Evolutionary conservation across 352 stramenopile species (phyloP).

Genomic region (Globisporangium acanthophoron): DNA sequence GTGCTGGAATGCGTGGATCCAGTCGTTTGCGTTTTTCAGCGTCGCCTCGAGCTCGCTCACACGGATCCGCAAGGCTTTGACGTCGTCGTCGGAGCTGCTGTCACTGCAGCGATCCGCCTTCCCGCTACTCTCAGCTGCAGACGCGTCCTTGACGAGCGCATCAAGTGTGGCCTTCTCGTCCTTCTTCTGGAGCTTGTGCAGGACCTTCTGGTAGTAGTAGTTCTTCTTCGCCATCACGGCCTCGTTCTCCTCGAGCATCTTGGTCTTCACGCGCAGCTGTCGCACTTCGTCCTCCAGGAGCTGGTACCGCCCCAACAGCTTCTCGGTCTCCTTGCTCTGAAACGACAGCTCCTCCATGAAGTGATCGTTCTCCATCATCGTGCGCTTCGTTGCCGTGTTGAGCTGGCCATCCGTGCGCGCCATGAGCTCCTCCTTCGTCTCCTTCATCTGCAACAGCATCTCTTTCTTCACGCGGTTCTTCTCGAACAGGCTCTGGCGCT

Average conservation of each 20-base stretch:
- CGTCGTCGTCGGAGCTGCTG: slow-evolving; percentile 7
- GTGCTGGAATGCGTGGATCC: slow-evolving; percentile 41
- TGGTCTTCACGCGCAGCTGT: slow-evolving; percentile 38
- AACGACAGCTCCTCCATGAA: slow-evolving; percentile 67
- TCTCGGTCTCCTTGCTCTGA: slow-evolving; percentile 69
- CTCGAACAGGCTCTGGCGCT: slow-evolving; percentile 58
- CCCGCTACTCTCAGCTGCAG: slow-evolving; percentile 2
- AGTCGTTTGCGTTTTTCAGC: slow-evolving; percentile 33
- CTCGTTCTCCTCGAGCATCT: slow-evolving; percentile 48
- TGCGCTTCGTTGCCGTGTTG: slow-evolving; percentile 65
- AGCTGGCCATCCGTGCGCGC: slow-evolving; percentile 59
- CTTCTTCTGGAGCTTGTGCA: slow-evolving; percentile 45
- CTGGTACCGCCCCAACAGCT: slow-evolving; percentile 40
- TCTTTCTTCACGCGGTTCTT: slow-evolving; percentile 68
- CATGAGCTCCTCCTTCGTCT: slow-evolving; percentile 51
- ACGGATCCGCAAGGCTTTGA: slow-evolving; percentile 9
- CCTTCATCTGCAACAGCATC: slow-evolving; percentile 44
- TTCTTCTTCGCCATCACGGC: slow-evolving; percentile 55
- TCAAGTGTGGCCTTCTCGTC: slow-evolving; percentile 6
- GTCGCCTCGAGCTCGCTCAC: slow-evolving; percentile 23
- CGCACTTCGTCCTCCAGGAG: slow-evolving; percentile 40
- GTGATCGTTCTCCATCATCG: slow-evolving; percentile 78
- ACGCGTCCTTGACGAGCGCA: slow-evolving; percentile 4
- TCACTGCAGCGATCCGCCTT: no score
- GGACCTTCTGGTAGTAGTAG: slow-evolving; percentile 66